Evolutionary conservation across 805 yeast species (phyloP).

Genomic region (Saccharomycodes ludwigii): DNA sequence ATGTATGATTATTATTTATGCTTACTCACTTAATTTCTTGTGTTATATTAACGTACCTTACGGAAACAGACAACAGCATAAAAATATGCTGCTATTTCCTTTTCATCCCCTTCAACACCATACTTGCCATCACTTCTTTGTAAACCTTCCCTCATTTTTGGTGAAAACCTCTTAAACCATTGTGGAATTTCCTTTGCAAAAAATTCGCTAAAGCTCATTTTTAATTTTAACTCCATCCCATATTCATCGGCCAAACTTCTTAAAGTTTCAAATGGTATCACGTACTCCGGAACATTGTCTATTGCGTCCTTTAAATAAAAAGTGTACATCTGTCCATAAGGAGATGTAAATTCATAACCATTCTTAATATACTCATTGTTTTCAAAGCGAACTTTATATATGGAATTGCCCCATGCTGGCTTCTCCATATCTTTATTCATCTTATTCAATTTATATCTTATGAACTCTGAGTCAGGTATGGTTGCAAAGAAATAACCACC

Average conservation of each 20-base stretch:
- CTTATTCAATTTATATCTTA: constrained; percentile 47
- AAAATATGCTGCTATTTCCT: constrained; percentile 79
- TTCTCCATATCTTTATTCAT: constrained; percentile 39
- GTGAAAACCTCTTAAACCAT: constrained; percentile 45
- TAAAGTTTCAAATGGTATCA: constrained; percentile 85
- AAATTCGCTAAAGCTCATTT: constrained; percentile 69
- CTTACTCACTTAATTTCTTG: not conserved
- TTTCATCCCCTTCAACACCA: constrained; percentile 82
- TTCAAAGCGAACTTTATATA: constrained; percentile 75
- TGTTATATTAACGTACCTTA: constrained; percentile 29
- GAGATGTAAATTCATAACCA: constrained; percentile 58
- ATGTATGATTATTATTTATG: not conserved
- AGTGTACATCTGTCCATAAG: constrained; percentile 75
- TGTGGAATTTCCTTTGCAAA: constrained; percentile 69
- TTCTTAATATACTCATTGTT: constrained; percentile 49
- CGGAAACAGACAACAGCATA: constrained; percentile 78
- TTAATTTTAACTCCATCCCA: constrained; percentile 58
- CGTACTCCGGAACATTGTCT: constrained; percentile 92
- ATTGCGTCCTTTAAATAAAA: constrained; percentile 86
- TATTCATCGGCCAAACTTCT: constrained; percentile 76
- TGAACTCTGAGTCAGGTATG: constrained; percentile 82
- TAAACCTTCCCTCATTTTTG: constrained; percentile 55
- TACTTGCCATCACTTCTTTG: constrained; percentile 65
- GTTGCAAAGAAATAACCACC: constrained; percentile 93
- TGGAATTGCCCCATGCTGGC: constrained; percentile 68